Conservation (phyloP, 2,329 filamentous ascomycete genomes). For the Fusarium palustre region DNA sequence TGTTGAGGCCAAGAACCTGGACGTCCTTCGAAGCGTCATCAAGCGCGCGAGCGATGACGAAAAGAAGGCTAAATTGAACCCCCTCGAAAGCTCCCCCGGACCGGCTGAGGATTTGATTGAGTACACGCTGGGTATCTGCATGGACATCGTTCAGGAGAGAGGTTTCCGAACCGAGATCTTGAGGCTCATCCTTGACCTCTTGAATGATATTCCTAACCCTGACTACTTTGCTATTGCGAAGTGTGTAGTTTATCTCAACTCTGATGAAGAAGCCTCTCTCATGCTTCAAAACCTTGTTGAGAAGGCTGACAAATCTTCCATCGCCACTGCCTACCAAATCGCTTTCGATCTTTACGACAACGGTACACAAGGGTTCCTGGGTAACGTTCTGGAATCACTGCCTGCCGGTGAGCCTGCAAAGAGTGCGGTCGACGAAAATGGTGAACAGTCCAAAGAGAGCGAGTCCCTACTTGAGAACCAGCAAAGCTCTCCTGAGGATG, state of each 20-base stretch:
- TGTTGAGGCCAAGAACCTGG: slow-evolving; percentile 91
- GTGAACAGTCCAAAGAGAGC: slow-evolving; percentile 58
- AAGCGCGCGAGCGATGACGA: slow-evolving; percentile 89
- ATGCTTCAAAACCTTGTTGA: slow-evolving; percentile 86
- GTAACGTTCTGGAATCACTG: slow-evolving; percentile 86
- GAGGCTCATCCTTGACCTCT: slow-evolving; percentile 90
- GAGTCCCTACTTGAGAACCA: slow-evolving; percentile 63
- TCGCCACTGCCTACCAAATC: slow-evolving; percentile 94
- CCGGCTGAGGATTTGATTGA: slow-evolving; percentile 95
- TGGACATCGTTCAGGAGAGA: slow-evolving; percentile 96
- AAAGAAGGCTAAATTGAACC: slow-evolving; percentile 72
- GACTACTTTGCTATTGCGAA: slow-evolving; percentile 99
- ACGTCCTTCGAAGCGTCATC: slow-evolving; percentile 87
- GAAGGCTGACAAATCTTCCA: slow-evolving; percentile 80
- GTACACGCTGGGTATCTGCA: slow-evolving; percentile 94
- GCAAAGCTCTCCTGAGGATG: slow-evolving; percentile 66
- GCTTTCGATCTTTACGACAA: slow-evolving; percentile 99
- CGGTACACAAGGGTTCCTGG: slow-evolving; percentile 95
- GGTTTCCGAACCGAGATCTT: slow-evolving; percentile 86
- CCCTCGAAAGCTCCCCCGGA: slow-evolving; percentile 61
- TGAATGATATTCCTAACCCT: slow-evolving; percentile 90
- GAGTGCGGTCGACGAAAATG: slow-evolving; percentile 58
- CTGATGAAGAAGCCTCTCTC: slow-evolving; percentile 87
- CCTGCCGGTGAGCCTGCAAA: slow-evolving; percentile 66
- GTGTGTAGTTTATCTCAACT: slow-evolving; percentile 95